Conservation (phyloP, 2,329 filamentous ascomycete genomes). For the Aspergillus novoparasiticus region DNA sequence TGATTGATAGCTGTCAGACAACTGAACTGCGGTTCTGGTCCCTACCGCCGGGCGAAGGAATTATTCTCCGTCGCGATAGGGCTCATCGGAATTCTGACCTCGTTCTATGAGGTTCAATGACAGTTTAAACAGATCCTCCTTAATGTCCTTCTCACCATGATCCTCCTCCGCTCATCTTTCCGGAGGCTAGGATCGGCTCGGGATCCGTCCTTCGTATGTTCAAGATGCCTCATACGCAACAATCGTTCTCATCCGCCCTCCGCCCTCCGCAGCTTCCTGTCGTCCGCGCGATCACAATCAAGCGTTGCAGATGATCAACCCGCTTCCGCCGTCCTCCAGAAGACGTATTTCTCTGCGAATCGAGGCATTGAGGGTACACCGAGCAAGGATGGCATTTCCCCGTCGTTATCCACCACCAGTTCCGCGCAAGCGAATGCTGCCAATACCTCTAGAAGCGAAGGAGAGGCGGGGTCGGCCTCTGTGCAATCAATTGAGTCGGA, state of each 20-base stretch:
- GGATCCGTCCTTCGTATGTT: constrained; percentile 35
- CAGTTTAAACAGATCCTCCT: constrained; percentile 1
- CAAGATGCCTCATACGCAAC: constrained; percentile 35
- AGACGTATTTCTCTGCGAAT: constrained; percentile 45
- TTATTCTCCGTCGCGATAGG: constrained; percentile 20
- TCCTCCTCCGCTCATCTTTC: constrained; percentile 40
- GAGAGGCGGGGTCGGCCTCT: constrained; percentile 23
- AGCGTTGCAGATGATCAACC: constrained; percentile 30
- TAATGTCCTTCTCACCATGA: constrained; percentile 32
- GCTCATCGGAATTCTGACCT: constrained; percentile 23
- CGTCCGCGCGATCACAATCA: constrained; percentile 34
- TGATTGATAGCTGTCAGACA: neutral
- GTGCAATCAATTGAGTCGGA: constrained; percentile 29
- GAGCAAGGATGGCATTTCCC: constrained; percentile 27
- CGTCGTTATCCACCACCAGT: constrained; percentile 30
- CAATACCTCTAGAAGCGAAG: constrained; percentile 19
- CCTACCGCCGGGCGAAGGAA: constrained; percentile 29
- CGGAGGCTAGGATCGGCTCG: constrained; percentile 35
- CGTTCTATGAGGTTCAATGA: constrained; percentile 9
- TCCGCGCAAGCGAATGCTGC: constrained; percentile 16
- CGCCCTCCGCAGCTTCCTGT: constrained; percentile 34
- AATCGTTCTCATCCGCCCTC: constrained; percentile 19
- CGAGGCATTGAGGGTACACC: constrained; percentile 23
- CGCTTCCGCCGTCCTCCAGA: constrained; percentile 32
- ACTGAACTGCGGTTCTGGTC: constrained; percentile 31